phyloP scores from a whole-genome alignment of 805 yeast species.

The Candida pseudofarinosa region DNA sequence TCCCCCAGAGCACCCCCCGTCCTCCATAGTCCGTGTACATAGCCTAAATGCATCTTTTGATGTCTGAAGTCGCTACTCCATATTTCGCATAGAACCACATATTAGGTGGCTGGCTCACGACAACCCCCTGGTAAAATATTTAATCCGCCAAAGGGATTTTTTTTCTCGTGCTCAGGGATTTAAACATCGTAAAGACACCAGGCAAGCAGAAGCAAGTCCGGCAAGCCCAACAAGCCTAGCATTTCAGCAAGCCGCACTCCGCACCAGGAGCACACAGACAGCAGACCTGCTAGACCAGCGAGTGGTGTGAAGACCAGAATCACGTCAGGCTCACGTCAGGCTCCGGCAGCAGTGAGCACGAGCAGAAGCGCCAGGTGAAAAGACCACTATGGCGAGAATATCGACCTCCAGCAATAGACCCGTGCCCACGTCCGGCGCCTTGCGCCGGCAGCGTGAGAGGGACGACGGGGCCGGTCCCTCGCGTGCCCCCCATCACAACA shows the following conservation, averaged over 20 bases:
- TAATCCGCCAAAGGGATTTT: background rate
- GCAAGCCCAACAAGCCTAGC: too few relatives aligned
- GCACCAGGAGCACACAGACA: background rate
- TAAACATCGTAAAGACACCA: background rate
- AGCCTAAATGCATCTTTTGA: background rate
- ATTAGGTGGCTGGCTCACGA: background rate
- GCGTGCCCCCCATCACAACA: constrained; percentile 7
- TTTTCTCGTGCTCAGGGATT: background rate
- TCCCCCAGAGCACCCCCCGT: too few relatives aligned
- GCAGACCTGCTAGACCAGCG: background rate
- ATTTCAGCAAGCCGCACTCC: background rate
- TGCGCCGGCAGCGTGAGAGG: constrained; percentile 9
- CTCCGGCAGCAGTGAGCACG: background rate
- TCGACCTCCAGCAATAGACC: constrained; percentile 7
- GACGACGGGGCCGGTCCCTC: constrained; percentile 6
- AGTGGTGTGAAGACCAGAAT: background rate
- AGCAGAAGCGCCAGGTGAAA: background rate
- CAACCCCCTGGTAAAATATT: background rate
- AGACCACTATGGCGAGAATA: constrained; percentile 9
- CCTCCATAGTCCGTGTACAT: background rate
- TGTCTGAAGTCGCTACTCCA: background rate
- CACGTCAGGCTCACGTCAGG: background rate
- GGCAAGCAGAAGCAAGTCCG: too few relatives aligned
- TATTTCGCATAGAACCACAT: background rate
- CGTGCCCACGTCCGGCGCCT: constrained; percentile 7